Evolutionary conservation across 2,329 filamentous ascomycete species (phyloP).

Genomic region (Trichoderma gracile): DNA sequence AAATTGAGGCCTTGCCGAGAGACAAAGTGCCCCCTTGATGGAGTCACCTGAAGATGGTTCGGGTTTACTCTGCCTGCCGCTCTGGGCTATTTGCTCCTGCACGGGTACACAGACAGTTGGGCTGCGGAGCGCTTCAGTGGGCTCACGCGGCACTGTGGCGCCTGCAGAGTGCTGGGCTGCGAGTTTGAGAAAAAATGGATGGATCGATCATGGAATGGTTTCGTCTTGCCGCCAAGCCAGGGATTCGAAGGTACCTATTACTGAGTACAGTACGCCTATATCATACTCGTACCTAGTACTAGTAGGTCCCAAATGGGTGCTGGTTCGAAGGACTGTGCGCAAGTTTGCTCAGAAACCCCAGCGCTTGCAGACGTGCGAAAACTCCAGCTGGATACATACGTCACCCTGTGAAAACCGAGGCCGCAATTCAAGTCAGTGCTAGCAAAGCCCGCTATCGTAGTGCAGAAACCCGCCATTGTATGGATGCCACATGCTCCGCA

Average conservation of each 20-base stretch:
- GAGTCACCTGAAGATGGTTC: slow-evolving; percentile 26
- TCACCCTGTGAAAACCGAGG: neutral
- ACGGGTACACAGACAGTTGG: neutral
- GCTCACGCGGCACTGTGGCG: neutral
- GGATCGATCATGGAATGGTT: neutral
- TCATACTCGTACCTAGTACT: too few relatives aligned
- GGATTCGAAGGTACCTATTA: neutral
- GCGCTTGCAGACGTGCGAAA: neutral
- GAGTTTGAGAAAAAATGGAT: neutral
- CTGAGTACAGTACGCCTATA: neutral
- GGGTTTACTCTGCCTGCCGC: slow-evolving; percentile 5
- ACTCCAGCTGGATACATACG: slow-evolving; percentile 1
- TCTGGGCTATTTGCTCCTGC: slow-evolving; percentile 8
- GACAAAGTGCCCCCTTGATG: slow-evolving; percentile 18
- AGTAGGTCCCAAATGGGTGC: too few relatives aligned
- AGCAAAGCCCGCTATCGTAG: neutral
- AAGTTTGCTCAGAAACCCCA: neutral
- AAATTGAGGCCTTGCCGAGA: slow-evolving; percentile 6
- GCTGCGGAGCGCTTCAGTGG: neutral
- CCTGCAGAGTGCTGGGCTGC: neutral
- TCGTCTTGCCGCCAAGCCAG: neutral
- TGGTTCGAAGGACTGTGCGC: neutral
- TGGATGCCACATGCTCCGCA: neutral
- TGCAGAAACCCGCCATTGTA: neutral
- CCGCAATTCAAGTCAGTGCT: neutral